phyloP scores from a whole-genome alignment of 2,329 filamentous ascomycete species.

The Camptophora hylomeconis region DNA sequence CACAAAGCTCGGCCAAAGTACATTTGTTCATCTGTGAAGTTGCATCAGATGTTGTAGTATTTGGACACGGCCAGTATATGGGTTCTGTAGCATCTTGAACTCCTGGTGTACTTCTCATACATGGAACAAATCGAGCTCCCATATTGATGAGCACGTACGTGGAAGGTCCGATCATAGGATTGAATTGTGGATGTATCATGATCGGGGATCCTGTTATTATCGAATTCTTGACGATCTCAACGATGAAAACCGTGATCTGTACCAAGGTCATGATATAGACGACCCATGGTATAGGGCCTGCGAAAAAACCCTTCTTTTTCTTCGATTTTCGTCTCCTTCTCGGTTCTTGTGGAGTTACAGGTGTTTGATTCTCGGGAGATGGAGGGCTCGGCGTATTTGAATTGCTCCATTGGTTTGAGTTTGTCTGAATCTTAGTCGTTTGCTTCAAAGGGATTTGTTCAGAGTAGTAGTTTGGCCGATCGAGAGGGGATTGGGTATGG shows the following conservation, averaged over 20 bases:
- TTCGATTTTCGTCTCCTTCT: conserved; percentile 13
- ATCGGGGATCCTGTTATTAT: conserved; percentile 60
- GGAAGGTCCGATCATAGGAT: conserved; percentile 94
- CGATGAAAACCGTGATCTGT: conserved; percentile 78
- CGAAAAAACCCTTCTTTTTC: conserved; percentile 41
- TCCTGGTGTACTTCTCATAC: conserved; percentile 64
- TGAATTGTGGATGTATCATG: conserved; percentile 69
- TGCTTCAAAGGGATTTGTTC: conserved; percentile 14
- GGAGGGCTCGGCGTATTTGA: conserved; percentile 34
- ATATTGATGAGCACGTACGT: conserved; percentile 88
- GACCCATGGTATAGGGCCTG: conserved; percentile 57
- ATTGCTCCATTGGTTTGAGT: conserved; percentile 8
- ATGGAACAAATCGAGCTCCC: conserved; percentile 83
- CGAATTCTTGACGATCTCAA: conserved; percentile 69
- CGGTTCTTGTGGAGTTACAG: conserved; percentile 14
- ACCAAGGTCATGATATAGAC: conserved; percentile 66
- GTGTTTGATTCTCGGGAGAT: conserved; percentile 42
- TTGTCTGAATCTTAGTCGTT: conserved; percentile 9
- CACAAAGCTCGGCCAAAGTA: conserved; percentile 66
- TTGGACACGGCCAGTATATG: conserved; percentile 64
- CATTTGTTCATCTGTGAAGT: conserved; percentile 44
- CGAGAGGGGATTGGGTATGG: conserved; percentile 1
- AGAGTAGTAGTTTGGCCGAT: conserved; percentile 5
- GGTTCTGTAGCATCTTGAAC: conserved; percentile 25
- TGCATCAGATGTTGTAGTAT: conserved; percentile 49